These are phyloP conservation scores for Agrocybe pediades DNA, from an alignment of 768 basidiomycete genomes.

Conservation along the genomic window DNA sequence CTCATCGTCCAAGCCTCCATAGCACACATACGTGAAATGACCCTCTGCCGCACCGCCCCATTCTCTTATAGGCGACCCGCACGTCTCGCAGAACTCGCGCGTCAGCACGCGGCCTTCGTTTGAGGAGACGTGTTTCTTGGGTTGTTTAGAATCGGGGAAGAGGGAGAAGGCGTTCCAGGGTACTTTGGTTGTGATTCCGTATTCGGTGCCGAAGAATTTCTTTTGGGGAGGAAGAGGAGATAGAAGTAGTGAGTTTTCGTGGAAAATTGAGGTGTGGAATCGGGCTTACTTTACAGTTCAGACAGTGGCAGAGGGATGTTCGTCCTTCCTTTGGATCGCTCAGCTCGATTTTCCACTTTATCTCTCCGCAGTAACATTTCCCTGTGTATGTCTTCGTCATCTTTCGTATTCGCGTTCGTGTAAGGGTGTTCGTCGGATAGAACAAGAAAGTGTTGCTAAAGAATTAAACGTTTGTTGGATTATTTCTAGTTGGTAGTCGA, in stretches of 20 bases:
- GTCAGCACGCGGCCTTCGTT: not conserved
- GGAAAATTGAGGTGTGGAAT: not conserved
- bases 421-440: too few species aligned
- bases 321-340: not conserved
- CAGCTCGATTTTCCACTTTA: slow-evolving; percentile 5
- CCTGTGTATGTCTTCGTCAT: not conserved
- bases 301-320: slow-evolving; percentile 5
- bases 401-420: too few species aligned
- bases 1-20: slow-evolving; percentile 5
- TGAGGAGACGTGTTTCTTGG: not conserved
- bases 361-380: slow-evolving; percentile 1
- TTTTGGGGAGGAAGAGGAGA: not conserved
- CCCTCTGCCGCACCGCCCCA: slow-evolving; percentile 8
- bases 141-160: not conserved
- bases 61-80: slow-evolving; percentile 6
- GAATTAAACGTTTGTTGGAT: too few species aligned
- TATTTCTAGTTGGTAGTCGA: too few species aligned
- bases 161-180: slow-evolving; percentile 6
- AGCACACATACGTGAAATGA: slow-evolving; percentile 6
- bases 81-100: slow-evolving; percentile 6
- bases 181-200: slow-evolving; percentile 6
- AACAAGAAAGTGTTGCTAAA: too few species aligned
- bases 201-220: slow-evolving; percentile 7
- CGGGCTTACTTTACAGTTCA: slow-evolving; percentile 1
- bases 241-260: not conserved